phyloP scores from a whole-genome alignment of 2,329 filamentous ascomycete species.

The Escovopsis sp. region DNA sequence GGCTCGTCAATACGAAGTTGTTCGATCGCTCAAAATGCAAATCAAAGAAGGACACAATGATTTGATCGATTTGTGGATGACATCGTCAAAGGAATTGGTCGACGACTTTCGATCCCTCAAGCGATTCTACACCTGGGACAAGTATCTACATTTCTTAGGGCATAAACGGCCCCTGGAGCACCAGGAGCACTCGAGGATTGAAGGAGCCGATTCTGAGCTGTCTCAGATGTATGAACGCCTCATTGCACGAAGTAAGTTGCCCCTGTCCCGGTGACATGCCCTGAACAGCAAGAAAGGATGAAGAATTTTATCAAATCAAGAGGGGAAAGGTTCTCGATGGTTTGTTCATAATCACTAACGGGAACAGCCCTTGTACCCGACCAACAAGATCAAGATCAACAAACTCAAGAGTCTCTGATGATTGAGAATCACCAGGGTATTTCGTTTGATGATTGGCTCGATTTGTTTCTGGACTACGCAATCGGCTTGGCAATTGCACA shows the following conservation, averaged over 20 bases:
- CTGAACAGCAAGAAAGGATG: too few relatives aligned
- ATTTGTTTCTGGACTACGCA: slow-evolving; percentile 80
- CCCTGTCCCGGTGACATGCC: background rate
- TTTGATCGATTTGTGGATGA: slow-evolving; percentile 40
- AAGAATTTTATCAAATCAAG: too few relatives aligned
- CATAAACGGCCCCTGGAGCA: slow-evolving; percentile 13
- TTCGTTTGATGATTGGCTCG: slow-evolving; percentile 71
- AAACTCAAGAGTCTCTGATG: slow-evolving; percentile 9
- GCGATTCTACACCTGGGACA: slow-evolving; percentile 52
- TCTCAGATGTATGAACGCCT: slow-evolving; percentile 42
- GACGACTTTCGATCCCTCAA: slow-evolving; percentile 50
- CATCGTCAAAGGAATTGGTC: slow-evolving; percentile 42
- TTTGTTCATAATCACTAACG: background rate
- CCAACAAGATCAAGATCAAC: slow-evolving; percentile 11
- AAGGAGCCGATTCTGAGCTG: slow-evolving; percentile 28
- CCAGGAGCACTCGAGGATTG: slow-evolving; percentile 8
- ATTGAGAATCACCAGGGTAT: slow-evolving; percentile 55
- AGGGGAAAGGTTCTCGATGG: background rate
- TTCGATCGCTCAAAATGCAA: slow-evolving; percentile 27
- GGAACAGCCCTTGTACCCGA: slow-evolving; percentile 19
- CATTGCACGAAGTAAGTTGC: slow-evolving; percentile 31
- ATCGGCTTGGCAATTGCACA: slow-evolving; percentile 56
- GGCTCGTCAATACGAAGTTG: slow-evolving; percentile 27
- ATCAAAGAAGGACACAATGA: slow-evolving; percentile 28
- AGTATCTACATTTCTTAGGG: slow-evolving; percentile 44